Base-by-base conservation (phyloP, 306 rosid genomes). In the Alnus rubra region DNA sequence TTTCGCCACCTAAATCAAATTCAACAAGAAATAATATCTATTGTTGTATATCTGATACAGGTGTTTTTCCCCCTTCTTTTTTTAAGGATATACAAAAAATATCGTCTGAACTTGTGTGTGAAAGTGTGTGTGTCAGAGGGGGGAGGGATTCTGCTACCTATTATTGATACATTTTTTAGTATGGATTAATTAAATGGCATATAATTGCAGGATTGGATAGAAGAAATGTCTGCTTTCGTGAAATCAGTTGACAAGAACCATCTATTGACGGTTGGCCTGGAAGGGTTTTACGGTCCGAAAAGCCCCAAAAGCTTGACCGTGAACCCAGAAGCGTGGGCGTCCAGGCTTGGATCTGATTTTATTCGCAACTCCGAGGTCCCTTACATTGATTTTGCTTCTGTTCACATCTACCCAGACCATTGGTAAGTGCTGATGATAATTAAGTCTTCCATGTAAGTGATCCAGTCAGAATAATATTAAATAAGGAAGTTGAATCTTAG, bases 231-330 rank as follows among this genome's bases (percentile, higher is more conserved):
- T 49, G 76, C 88, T 77, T 93, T 86, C 63, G 86, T 91, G 76
- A 95, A 95, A 89, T 78, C 89, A 71, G 88, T 95, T 28, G 99
- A 95, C 96, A 93, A 91, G 92, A 94, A 86, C 44, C 99, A 95
- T 88, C 84, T 95, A 69, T 73, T 93, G 82, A 95, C 99, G 5
- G 82, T 95, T 16, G 99, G 99, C 53, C 88, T 90, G 5, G 99
- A 95, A 89, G 99, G 99, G 48, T 95, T 95, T 86, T 95, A 95
- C 74, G 98, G 99, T 81, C 99, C 99, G 10, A 84, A 88, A 70
- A 90, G 81, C 85, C 93, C 91, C 47, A 90, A 93, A 74, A 82
- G 85, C 60, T 81, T 79, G 73, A 90, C 93, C 54, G 90, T 87
- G 65, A 95, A 95, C 78, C 99, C 99, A 2, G 93, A 90, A 84